Base-by-base conservation (phyloP, 2,329 filamentous ascomycete species). In the Ambrosiella xylebori region DNA sequence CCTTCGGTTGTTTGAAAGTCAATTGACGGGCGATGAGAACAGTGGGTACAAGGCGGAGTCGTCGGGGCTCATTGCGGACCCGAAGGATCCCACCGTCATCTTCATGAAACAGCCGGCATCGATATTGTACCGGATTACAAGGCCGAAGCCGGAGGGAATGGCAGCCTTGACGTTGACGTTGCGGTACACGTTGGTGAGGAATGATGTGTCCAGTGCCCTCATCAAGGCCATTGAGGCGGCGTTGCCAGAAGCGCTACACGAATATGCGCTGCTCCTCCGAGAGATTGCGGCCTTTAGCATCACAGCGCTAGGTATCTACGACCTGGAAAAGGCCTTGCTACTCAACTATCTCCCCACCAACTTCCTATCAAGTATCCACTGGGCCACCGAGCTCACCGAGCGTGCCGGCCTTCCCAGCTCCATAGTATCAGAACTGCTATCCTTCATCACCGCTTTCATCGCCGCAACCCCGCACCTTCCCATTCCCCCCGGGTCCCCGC, bases 91-190 rank as follows among this genome's bases (percentile, higher is more conserved):
- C 13, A 54, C 35, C 13, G 72, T 84, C 51, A 77, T 95, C 2
- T 95, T 91, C 64, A 80, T 85, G 0, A 85, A 85, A 62, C 88
- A 95, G 64, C 87, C 91, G 0, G 84, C 87, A 1, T 86, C 84
- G 12, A 70, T 95, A 8, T 72, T 91, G 0, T 95, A 94, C 71
- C 88, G 84, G 65, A 85, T 96, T 78, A 80, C 45, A 84, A 79
- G 59, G 58, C 63, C 0, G 38, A 64, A 63, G 0, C 38, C 27
- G 12, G 36, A 55, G 3, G 44, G 27, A 11, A 65, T 62, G 1
- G 65, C 68, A 12, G 76, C 71, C 1, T 73, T 90, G 67, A 78
- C 84, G 13, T 74, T 97, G 35, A 80, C 80, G 53, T 75, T 96
- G 3, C 73, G 82, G 59, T 96, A 95, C 67, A 82, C 80, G 37